Base-by-base conservation (phyloP, 1,284 basidiomycete genomes). In the Boletellus deceptivus region DNA sequence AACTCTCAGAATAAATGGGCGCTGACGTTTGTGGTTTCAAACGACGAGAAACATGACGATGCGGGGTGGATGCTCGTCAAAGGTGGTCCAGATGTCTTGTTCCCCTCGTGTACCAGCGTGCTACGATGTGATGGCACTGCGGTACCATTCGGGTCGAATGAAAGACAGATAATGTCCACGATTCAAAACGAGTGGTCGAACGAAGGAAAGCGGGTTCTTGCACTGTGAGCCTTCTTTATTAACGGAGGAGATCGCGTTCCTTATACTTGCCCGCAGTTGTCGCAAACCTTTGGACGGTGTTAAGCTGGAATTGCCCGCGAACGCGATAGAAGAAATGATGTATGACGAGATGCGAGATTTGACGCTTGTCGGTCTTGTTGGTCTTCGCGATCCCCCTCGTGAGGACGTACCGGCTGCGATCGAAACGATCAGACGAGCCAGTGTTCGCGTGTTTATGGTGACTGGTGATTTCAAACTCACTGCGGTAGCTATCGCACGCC, bases 1-100 rank as follows among this genome's bases (percentile, higher is more conserved):
- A 84, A 80, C 66, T 83, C 82, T 14, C 78, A 75, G 60, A 83
- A 83, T 61, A 86, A 85, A 61, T 85, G 78, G 73, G 84, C 84
- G 73, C 70, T 82, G 24, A 63, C 59, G 6, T 39, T 61, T 35
- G 45, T 43, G 0, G 49, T 49, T n/a, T 46, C 54, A 27, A 57
- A 48, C 16, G 40, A 49, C 6, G 50, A 42, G 43, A 53, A 60
- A 37, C 9, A 27, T 2, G 45, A 48, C 16, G 24, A 22, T 24
- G 17, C 50, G 2, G 48, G 29, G 31, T 63, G 74, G 57, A 69
- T 83, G 47, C 65, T 79, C 48, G 69, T 75, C 62, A 83, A 84
- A 62, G 82, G 82, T 31, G 82, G 79, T 1, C 82, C 82, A 0
- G 82, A 84, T 50, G 71, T 83, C 14, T 72, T 84, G n/a, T 70